phyloP scores from a whole-genome alignment of 225 moss, liverwort and hornwort species.

The Antitrichia curtipendula region DNA sequence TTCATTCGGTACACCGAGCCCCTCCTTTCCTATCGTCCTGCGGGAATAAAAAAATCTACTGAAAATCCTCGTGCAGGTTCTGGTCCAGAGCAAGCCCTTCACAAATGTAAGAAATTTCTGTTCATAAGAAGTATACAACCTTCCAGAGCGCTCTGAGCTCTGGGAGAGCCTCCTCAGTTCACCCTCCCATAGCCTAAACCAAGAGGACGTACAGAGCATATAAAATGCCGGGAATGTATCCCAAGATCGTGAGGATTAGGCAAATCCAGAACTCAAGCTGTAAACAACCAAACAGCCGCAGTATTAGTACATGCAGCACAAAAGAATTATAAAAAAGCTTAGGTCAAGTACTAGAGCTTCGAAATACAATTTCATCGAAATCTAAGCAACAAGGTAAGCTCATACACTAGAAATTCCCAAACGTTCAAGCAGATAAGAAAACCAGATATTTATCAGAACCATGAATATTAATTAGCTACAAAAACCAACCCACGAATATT shows the following conservation, averaged over 20 bases:
- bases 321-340: background rate
- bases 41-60: background rate
- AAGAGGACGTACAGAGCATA: slow-evolving; percentile 33
- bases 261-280: slow-evolving; percentile 52
- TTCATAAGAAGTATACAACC: background rate
- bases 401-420: background rate
- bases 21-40: background rate
- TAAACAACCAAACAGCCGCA: background rate
- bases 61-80: background rate
- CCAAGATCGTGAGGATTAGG: slow-evolving; percentile 29
- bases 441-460: too few relatives aligned
- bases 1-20: background rate
- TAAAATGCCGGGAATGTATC: slow-evolving; percentile 41
- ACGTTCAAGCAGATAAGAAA: background rate
- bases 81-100: background rate
- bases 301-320: background rate
- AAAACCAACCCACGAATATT: too few relatives aligned
- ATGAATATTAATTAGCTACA: background rate
- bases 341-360: too few relatives aligned
- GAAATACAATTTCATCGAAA: background rate
- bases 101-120: background rate
- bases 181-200: background rate
- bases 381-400: background rate
- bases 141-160: background rate
- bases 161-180: background rate